Base-by-base conservation (phyloP, 2,329 filamentous ascomycete species). In the Sclerotinia sclerotiorum region DNA sequence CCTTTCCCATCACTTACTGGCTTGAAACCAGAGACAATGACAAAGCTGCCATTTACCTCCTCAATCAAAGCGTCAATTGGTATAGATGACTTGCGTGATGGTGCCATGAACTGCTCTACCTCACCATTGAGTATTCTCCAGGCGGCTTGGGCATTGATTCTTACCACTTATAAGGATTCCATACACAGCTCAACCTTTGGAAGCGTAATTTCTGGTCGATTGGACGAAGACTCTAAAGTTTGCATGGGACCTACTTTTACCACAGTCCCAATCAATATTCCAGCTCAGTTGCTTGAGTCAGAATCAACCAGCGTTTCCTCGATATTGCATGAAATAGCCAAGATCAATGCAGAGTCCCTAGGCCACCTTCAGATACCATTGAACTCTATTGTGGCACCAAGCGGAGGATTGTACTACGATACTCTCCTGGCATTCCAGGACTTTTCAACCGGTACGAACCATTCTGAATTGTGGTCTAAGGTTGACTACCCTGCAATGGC, bases 71-170 rank as follows among this genome's bases (percentile, higher is more conserved):
- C 61, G 29, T 64, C 48, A 24, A 19, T 64, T 24, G 32, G 13
- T 39, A 51, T 54, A 19, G 32, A 64, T 27, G 13, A 13, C 24
- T 24, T 64, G 39, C 44, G 46, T 24, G 29, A 64, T 44, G 48
- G 61, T n/a, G 61, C 61, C 13, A 64, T 51, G 51, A 35, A 21
- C 10, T 64, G 61, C 29, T 64, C 61, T 13, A 64, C 61, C 17
- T 64, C 48, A n/a, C 48, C 61, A 7, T 27, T 54, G 29, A 64
- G 61, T 11, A 64, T 64, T 44, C 32, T 64, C 19, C 48, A 64
- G 27, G 55, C 65, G 3, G 65, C 65, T 24, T 67, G 65, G 65
- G 39, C 65, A 49, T 49, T 67, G 27, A 35, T 67, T 39, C 55
- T 67, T 24, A 10, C 44, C 5, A 56, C 55, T 57, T 52, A 67